These are phyloP conservation scores for Pythium folliculosum DNA, from an alignment of 352 stramenopile genomes.

Conservation along the genomic window DNA sequence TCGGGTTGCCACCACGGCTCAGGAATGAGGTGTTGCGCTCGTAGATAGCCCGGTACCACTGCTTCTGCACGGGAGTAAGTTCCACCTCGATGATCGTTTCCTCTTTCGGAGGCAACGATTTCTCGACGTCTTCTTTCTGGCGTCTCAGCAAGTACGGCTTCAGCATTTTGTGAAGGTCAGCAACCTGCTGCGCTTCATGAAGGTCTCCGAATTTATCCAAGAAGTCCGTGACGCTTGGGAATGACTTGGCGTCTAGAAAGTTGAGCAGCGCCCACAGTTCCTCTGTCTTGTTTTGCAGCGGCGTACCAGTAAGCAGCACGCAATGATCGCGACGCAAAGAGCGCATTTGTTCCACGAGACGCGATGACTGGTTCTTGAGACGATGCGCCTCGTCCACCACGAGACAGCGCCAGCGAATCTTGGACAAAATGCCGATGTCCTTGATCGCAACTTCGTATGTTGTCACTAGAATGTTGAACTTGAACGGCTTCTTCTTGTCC, in stretches of 20 bases:
- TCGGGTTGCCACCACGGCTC: constrained; percentile 72
- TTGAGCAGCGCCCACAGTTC: constrained; percentile 99
- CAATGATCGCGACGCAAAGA: constrained; percentile 81
- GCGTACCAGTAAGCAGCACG: constrained; percentile 85
- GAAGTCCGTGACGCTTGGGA: constrained; percentile 93
- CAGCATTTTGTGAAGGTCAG: constrained; percentile 89
- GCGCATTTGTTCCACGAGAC: constrained; percentile 85
- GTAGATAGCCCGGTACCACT: constrained; percentile 93
- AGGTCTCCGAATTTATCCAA: constrained; percentile 91
- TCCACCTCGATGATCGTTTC: constrained; percentile 92
- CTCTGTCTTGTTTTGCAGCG: constrained; percentile 97
- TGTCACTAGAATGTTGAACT: constrained; percentile 91
- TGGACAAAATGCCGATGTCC: constrained; percentile 90
- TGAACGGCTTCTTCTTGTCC: constrained; percentile 84
- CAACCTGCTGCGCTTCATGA: constrained; percentile 86
- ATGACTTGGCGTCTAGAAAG: constrained; percentile 95
- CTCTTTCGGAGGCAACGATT: constrained; percentile 85
- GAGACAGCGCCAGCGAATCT: constrained; percentile 93
- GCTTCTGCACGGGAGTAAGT: constrained; percentile 89
- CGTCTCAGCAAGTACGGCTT: constrained; percentile 89
- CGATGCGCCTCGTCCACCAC: constrained; percentile 90
- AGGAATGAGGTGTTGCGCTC: constrained; percentile 95
- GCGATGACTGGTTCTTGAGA: constrained; percentile 87
- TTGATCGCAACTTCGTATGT: constrained; percentile 92
- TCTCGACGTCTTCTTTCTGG: constrained; percentile 91